Evolutionary conservation across 805 yeast species (phyloP), one percentile per base, ranked within the genome.

Genomic region (Tetrapisispora namnaoensis): DNA sequence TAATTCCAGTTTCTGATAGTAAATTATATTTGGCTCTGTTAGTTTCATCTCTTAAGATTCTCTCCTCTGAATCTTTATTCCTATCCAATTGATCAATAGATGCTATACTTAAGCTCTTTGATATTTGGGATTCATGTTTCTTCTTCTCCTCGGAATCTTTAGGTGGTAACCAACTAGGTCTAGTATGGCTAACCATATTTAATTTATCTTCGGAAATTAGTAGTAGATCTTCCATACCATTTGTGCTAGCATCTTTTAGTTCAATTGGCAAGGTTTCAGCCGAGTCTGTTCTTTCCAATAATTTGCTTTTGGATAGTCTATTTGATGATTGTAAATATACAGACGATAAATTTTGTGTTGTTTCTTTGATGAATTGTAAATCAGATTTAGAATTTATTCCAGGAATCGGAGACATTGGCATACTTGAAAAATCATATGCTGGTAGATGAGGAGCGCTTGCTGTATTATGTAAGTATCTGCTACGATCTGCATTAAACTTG

Each of bases 111-210:
- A 62, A 54, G 13, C 59, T 61, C 48, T 66, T 69, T 45, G 71
- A 66, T 49, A 80, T 72, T 55, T 80, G 79, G 39, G 65, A 68
- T 54, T 78, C 79, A 57, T 82, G 88, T 50, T 70, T 72, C 35
- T 68, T 61, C 34, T 72, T 72, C 56, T 83, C 89, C 8, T 57
- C 59, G 7, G 65, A 55, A 36, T 70, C 68, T 57, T 82, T 82
- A 4, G 87, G 88, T 4, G 89, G 89, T 41, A 82, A 63, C 76
- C 86, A 80, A 42, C 78, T 74, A 3, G 90, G 90, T 55, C 90
- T 71, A 1, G 87, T 75, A 41, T 78, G 79, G 46, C 82, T 74
- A 36, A 82, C 63, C 11, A 67, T 63, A 22, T 71, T 72, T 36
- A 80, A 60, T 55, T 83, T 83, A 56, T 82, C 84, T 1, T 71